These are phyloP conservation scores for Fusarium newnesense DNA, from an alignment of 2,329 filamentous ascomycete genomes.

Conservation along the genomic window DNA sequence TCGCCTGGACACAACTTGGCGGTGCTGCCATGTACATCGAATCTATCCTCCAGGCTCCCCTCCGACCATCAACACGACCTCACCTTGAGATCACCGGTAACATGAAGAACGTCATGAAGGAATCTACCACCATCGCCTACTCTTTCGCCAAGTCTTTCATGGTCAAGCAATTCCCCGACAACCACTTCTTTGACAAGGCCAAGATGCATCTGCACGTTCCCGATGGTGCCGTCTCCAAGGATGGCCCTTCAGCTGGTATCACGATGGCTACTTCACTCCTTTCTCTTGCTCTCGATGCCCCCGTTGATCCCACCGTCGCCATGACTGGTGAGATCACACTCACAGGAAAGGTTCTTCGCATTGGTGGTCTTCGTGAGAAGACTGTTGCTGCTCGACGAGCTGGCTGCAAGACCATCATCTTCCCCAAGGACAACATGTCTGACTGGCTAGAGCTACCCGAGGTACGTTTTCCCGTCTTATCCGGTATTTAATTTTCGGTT, in stretches of 20 bases:
- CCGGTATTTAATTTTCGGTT: not conserved
- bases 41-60: conserved; percentile 87
- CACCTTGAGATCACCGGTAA: conserved; percentile 93
- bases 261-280: conserved; percentile 97
- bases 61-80: conserved; percentile 78
- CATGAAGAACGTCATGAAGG: conserved; percentile 97
- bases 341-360: conserved; percentile 94
- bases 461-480: conserved; percentile 67
- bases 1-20: conserved; percentile 98
- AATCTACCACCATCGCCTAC: conserved; percentile 94
- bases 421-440: conserved; percentile 93
- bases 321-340: conserved; percentile 99
- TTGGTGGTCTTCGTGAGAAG: conserved; percentile 95
- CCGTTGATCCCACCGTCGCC: conserved; percentile 85
- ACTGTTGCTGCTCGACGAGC: conserved; percentile 93
- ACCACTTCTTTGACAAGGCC: conserved; percentile 96
- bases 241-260: conserved; percentile 91
- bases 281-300: conserved; percentile 81
- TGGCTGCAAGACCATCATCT: conserved; percentile 92
- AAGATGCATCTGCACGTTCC: conserved; percentile 96
- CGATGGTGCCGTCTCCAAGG: conserved; percentile 95
- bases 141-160: conserved; percentile 93
- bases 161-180: conserved; percentile 85
- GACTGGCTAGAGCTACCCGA: conserved; percentile 98
- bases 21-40: conserved; percentile 97